Base-by-base conservation (phyloP, 768 basidiomycete species). In the Tulasnella sp. region DNA sequence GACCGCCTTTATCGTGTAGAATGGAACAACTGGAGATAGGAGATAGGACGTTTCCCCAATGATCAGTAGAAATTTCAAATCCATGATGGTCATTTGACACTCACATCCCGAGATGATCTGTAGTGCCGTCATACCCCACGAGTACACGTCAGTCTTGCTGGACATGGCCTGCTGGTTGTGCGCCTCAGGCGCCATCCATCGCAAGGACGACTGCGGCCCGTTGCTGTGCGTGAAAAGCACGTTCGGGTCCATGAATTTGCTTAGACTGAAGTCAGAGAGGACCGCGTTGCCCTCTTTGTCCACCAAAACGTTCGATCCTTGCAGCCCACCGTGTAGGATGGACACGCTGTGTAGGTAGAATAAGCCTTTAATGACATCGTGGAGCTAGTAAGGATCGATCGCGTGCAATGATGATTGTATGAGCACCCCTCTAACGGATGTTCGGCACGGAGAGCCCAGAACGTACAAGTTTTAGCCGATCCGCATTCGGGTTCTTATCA, bases 341-440 rank as follows among this genome's bases (percentile, higher is more conserved):
- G 86, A 69, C 68, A 77, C 34, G 87, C 86, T 22, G 78, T 84
- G 15, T 82, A 89, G 76, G 84, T 84, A 64, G 42, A 49, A 22
- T 19, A 59, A 46, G n/a, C 57, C 57, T 50, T 59, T 59, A 17
- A 30, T 30, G 24, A 59, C 30, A 30, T 59, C 57, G 31, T 49
- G 34, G 29, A 59, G 15, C 57, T 59, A 59, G 11, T 15, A 11
- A 34, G 44, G 10, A 5, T 2, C 9, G 19, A 25, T 21, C 24
- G 19, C 27, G 21, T 42, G 7, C 41, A 44, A n/a, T n/a, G n/a
- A n/a, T n/a, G n/a, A n/a, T n/a, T 19, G 19, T 12, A 43, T 43
- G 42, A 43, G 42, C 42, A 43, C 12, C 42, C 12, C 19, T 43
- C 42, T 19, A 43, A 19, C 12, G 19, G 19, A 43, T 19, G 42